phyloP scores from a whole-genome alignment of 208 protist genomes.

The Trypanosoma grayi region DNA sequence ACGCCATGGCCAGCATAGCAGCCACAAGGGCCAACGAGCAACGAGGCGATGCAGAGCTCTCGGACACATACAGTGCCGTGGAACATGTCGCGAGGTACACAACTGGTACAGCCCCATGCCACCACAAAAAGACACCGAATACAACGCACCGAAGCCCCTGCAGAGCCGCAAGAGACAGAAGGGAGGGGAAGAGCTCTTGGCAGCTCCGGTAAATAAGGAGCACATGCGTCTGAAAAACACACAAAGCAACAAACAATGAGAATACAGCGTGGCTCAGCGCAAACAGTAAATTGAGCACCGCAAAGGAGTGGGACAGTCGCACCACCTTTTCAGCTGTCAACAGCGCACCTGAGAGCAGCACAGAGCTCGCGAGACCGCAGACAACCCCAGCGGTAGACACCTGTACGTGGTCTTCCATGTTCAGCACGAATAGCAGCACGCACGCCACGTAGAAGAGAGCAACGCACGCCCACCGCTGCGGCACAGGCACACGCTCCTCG shows the following conservation, averaged over 20 bases:
- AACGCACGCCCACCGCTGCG: not conserved
- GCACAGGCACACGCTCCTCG: not conserved
- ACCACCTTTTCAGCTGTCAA: not conserved
- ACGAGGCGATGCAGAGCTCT: no score
- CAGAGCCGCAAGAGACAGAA: not conserved
- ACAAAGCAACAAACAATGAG: not conserved
- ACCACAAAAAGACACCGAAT: not conserved
- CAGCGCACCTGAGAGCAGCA: not conserved
- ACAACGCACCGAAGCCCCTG: not conserved
- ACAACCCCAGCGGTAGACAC: not conserved
- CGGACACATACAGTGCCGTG: not conserved
- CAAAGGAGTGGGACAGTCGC: not conserved
- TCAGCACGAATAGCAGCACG: not conserved
- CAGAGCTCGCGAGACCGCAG: not conserved
- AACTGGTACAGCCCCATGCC: not conserved
- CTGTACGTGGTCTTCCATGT: no score
- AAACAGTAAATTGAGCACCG: not conserved
- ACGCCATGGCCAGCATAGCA: no score
- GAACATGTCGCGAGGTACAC: not conserved
- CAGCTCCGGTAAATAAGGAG: not conserved
- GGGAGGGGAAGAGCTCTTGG: not conserved
- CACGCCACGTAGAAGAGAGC: not conserved
- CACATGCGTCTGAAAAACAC: not conserved
- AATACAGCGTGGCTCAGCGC: not conserved
- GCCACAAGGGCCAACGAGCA: no score